These are phyloP conservation scores for Amanita brunnescens DNA, from an alignment of 768 basidiomycete species.

Conservation along the genomic window DNA sequence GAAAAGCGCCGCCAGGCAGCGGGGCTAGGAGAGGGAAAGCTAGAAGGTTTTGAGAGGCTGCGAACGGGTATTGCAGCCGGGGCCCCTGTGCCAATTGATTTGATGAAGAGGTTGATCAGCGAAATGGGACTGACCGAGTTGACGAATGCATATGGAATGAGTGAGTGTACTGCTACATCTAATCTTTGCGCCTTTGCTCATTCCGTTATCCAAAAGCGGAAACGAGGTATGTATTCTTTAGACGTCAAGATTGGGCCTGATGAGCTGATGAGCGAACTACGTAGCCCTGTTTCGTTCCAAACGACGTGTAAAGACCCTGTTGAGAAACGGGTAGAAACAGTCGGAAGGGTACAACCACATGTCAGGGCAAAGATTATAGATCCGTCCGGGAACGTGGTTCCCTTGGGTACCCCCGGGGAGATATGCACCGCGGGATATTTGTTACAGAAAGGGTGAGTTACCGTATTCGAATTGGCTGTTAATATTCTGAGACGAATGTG, in stretches of 20 bases:
- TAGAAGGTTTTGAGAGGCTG: constrained; percentile 5
- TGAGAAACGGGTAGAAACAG: constrained; percentile 72
- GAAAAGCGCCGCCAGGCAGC: constrained; percentile 37
- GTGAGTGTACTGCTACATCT: constrained; percentile 37
- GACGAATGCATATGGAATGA: constrained; percentile 83
- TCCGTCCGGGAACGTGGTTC: constrained; percentile 48
- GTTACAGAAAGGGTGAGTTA: constrained; percentile 65
- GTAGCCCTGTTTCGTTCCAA: constrained; percentile 79
- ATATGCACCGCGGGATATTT: constrained; percentile 68
- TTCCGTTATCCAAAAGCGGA: constrained; percentile 39
- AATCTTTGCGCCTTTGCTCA: neutral
- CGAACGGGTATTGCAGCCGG: constrained; percentile 84
- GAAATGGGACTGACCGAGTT: constrained; percentile 62
- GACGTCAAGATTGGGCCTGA: neutral
- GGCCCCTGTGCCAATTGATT: constrained; percentile 66
- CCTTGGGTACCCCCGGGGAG: constrained; percentile 69
- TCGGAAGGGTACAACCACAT: constrained; percentile 69
- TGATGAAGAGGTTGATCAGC: constrained; percentile 66
- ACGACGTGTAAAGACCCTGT: constrained; percentile 62
- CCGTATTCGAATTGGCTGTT: neutral
- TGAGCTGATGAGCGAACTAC: neutral
- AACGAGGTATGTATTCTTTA: constrained; percentile 38
- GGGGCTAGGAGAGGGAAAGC: constrained; percentile 17
- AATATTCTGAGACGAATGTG: constrained; percentile 2
- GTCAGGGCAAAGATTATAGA: constrained; percentile 69